phyloP scores from a whole-genome alignment of 1,139 yeast species.

The Taphrina populina region DNA sequence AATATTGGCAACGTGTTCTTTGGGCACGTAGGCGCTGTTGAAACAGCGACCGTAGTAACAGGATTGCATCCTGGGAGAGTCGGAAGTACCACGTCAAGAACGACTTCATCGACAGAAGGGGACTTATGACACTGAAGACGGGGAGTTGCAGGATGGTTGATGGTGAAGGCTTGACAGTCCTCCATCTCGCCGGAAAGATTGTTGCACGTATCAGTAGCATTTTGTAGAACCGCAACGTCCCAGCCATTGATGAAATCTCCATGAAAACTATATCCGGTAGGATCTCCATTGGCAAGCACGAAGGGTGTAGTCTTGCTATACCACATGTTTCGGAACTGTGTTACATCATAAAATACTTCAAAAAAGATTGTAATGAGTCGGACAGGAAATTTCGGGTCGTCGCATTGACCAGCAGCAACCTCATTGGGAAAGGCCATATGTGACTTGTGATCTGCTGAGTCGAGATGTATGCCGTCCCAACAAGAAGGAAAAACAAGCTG shows the following conservation, averaged over 20 bases:
- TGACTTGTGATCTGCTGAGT: constrained; percentile 30
- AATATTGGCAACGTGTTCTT: neutral
- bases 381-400: constrained; percentile 23
- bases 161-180: constrained; percentile 15
- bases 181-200: constrained; percentile 29
- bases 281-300: constrained; percentile 31
- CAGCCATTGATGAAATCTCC: constrained; percentile 36
- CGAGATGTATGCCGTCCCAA: constrained; percentile 36
- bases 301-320: constrained; percentile 18
- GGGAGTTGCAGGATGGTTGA: constrained; percentile 6
- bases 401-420: constrained; percentile 29
- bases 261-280: constrained; percentile 33
- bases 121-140: constrained; percentile 16
- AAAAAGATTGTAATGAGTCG: constrained; percentile 28
- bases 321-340: constrained; percentile 23
- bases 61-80: constrained; percentile 32
- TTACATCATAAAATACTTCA: constrained; percentile 30
- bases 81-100: constrained; percentile 1
- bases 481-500: constrained; percentile 35
- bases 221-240: constrained; percentile 26
- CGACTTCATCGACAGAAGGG: constrained; percentile 13
- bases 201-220: constrained; percentile 30
- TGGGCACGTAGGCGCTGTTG: constrained; percentile 9
- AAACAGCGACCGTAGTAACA: neutral
- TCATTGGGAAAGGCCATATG: constrained; percentile 33